A percentile compares a stretch with the other conserved stretches of the same genome.
phyloP scores from a whole-genome alignment of 2,329 filamentous ascomycete genomes.

The Aspergillus proliferans region DNA sequence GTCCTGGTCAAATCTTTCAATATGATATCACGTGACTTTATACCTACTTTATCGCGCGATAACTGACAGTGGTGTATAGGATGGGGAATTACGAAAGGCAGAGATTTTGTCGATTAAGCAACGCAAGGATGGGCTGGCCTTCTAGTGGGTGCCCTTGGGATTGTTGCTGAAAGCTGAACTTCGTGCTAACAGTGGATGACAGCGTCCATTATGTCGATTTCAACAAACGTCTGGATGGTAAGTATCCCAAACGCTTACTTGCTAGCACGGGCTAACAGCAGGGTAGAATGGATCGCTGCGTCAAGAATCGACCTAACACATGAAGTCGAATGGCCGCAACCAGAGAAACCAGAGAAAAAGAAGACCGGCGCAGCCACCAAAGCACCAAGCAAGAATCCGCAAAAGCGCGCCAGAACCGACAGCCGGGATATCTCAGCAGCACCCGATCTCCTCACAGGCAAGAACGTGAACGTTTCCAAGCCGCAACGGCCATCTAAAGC shows the following conservation, averaged over 20 bases:
- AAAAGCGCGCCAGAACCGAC: conserved; percentile 46
- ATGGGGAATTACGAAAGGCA: conserved; percentile 80
- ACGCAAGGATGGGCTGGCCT: conserved; percentile 78
- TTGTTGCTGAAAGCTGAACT: conserved; percentile 1
- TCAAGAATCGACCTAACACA: conserved; percentile 76
- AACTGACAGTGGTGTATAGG: conserved; percentile 37
- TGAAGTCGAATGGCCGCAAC: conserved; percentile 93
- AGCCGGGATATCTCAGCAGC: conserved; percentile 53
- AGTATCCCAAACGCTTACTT: conserved; percentile 3
- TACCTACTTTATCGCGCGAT: not conserved
- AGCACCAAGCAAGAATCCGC: conserved; percentile 52
- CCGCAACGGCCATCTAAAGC: conserved; percentile 48
- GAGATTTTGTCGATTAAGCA: conserved; percentile 94
- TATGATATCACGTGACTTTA: conserved; percentile 27
- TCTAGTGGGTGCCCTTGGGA: conserved; percentile 53
- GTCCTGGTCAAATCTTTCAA: conserved; percentile 8
- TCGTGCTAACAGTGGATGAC: conserved; percentile 9
- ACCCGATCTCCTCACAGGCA: conserved; percentile 45
- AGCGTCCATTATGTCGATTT: conserved; percentile 94
- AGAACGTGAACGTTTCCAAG: conserved; percentile 43
- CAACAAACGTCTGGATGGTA: conserved; percentile 72
- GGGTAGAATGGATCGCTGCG: conserved; percentile 76
- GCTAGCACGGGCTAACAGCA: conserved; percentile 27
- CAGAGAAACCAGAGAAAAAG: conserved; percentile 81
- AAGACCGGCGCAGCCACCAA: conserved; percentile 58